Evolutionary conservation across 768 basidiomycete genomes (phyloP).

Genomic region (Phanerodontia chrysosporium): DNA sequence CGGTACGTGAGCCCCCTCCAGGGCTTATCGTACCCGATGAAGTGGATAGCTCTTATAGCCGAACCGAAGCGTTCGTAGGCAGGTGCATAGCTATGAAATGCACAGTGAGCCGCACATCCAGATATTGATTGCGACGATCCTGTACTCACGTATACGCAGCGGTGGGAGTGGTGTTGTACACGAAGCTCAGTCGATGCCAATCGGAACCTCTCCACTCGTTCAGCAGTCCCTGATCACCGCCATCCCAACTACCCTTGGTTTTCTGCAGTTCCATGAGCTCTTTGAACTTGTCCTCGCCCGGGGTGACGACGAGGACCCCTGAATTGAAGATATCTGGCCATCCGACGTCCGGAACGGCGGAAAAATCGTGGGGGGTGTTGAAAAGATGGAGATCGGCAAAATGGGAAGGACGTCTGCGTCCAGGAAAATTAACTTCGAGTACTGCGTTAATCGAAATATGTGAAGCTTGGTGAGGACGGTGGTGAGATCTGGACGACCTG

Average conservation of each 20-base stretch:
- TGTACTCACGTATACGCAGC: constrained; percentile 88
- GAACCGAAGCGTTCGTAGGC: constrained; percentile 93
- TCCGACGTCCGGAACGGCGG: constrained; percentile 93
- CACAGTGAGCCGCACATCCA: constrained; percentile 16
- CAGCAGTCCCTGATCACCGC: constrained; percentile 96
- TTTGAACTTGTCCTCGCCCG: constrained; percentile 78
- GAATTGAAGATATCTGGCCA: constrained; percentile 99
- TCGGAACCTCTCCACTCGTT: constrained; percentile 88
- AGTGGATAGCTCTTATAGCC: constrained; percentile 83
- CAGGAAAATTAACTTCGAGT: constrained; percentile 82
- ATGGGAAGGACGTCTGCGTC: constrained; percentile 90
- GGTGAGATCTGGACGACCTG: constrained; percentile 92
- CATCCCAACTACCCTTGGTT: constrained; percentile 88
- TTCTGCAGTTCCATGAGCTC: constrained; percentile 68
- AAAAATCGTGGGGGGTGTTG: constrained; percentile 73
- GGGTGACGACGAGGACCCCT: constrained; percentile 85
- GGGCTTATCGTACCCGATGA: constrained; percentile 95
- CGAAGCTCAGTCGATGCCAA: constrained; percentile 96
- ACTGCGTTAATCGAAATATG: constrained; percentile 87
- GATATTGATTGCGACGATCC: constrained; percentile 2
- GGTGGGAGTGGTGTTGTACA: constrained; percentile 96
- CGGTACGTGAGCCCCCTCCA: constrained; percentile 79
- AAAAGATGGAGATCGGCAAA: constrained; percentile 94
- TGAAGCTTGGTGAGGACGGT: constrained; percentile 96
- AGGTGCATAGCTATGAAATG: constrained; percentile 76